phyloP scores from a whole-genome alignment of 1,139 yeast species.

The Yamadazyma conglobata region DNA sequence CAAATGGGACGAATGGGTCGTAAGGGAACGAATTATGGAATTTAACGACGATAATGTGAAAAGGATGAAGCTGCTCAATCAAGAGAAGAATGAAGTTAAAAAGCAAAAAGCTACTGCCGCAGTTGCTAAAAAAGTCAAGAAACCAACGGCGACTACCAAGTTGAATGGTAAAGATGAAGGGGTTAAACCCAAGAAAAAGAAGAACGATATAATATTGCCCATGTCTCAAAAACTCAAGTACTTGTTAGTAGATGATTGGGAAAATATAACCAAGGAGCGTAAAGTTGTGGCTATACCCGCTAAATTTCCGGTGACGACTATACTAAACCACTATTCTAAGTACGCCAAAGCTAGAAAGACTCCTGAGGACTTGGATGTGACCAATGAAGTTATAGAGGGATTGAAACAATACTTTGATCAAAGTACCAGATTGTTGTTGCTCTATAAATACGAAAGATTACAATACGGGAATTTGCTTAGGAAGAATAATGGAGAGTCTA shows the following conservation, averaged over 20 bases:
- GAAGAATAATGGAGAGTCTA: conserved; percentile 20
- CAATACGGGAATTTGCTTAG: conserved; percentile 62
- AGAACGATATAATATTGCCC: conserved; percentile 20
- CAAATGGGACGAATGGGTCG: conserved; percentile 98
- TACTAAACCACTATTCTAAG: conserved; percentile 47
- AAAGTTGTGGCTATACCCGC: conserved; percentile 64
- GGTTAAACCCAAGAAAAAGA: conserved; percentile 12
- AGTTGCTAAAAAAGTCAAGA: conserved; percentile 7
- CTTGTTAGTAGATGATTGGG: conserved; percentile 89
- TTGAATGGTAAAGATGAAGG: conserved; percentile 5
- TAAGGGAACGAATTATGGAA: conserved; percentile 61
- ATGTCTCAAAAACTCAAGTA: conserved; percentile 69
- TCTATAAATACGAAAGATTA: conserved; percentile 81
- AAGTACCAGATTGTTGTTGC: conserved; percentile 64
- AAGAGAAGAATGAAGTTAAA: conserved; percentile 33
- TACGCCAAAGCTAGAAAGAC: conserved; percentile 27
- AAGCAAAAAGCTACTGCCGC: conserved; percentile 14
- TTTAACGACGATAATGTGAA: conserved; percentile 66
- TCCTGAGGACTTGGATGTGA: conserved; percentile 44
- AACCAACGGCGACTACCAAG: conserved; percentile 6
- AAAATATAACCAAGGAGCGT: conserved; percentile 75
- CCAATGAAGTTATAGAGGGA: conserved; percentile 68
- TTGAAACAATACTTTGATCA: conserved; percentile 74
- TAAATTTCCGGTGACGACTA: conserved; percentile 44
- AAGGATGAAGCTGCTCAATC: conserved; percentile 63